These are phyloP conservation scores for Pelargonium cotyledonis DNA, from an alignment of 441 rosid genomes.

Conservation along the genomic window DNA sequence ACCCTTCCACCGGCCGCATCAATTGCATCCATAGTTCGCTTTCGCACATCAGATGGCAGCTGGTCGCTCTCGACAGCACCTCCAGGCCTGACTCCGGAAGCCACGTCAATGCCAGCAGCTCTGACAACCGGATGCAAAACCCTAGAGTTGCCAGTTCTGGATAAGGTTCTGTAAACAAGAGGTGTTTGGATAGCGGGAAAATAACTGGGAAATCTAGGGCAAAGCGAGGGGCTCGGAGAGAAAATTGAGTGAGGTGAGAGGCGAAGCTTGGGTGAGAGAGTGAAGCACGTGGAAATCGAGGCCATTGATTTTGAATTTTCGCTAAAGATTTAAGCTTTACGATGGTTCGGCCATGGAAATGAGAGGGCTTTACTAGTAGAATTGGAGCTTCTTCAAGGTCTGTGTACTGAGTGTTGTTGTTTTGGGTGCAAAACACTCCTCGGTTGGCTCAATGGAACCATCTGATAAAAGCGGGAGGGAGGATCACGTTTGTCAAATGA, in stretches of 20 bases:
- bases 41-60: slow-evolving; percentile 66
- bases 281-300: slow-evolving; percentile 57
- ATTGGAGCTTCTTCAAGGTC: too few species aligned
- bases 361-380: not conserved
- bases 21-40: slow-evolving; percentile 80
- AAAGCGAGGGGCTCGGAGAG: slow-evolving; percentile 28
- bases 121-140: slow-evolving; percentile 26
- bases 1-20: slow-evolving; percentile 69
- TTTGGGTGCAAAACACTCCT: too few species aligned
- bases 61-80: slow-evolving; percentile 77
- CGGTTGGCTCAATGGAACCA: too few species aligned
- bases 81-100: slow-evolving; percentile 53
- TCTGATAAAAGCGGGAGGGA: too few species aligned
- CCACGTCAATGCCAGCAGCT: slow-evolving; percentile 45
- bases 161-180: slow-evolving; percentile 18
- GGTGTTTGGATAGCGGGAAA: slow-evolving; percentile 23
- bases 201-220: slow-evolving; percentile 35
- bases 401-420: too few species aligned
- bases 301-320: slow-evolving; percentile 35
- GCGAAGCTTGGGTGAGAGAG: slow-evolving; percentile 29
- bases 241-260: slow-evolving; percentile 11
- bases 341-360: not conserved
- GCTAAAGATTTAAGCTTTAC: not conserved
- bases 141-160: slow-evolving; percentile 26
- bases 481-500: too few species aligned